phyloP scores from a whole-genome alignment of 139 green algal species.

The Coelastrella sp. region DNA sequence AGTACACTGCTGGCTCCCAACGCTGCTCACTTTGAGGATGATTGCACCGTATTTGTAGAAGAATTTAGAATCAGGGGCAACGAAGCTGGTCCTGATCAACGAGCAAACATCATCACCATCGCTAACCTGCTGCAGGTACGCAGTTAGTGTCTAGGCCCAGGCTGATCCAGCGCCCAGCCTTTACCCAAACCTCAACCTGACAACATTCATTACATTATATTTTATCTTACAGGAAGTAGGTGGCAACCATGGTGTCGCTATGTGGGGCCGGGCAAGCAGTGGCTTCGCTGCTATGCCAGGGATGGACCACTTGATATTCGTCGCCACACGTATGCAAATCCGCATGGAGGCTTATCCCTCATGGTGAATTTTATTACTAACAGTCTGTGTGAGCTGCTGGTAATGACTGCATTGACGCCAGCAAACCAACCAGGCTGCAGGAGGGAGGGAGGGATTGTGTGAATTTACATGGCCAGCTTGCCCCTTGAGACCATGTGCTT shows the following conservation, averaged over 20 bases:
- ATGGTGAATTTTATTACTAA: conserved; percentile 73
- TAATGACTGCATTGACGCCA: background rate
- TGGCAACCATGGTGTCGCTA: conserved; percentile 87
- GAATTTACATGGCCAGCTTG: no score
- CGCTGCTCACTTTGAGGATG: conserved; percentile 16
- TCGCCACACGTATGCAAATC: conserved; percentile 92
- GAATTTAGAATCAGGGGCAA: conserved; percentile 81
- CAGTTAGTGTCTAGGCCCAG: background rate
- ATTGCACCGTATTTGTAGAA: conserved; percentile 58
- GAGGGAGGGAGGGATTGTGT: no score
- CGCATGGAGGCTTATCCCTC: conserved; percentile 90
- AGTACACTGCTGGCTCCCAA: conserved; percentile 1
- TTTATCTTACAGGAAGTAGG: conserved; percentile 78
- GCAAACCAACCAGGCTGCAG: no score
- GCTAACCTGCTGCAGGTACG: conserved; percentile 88
- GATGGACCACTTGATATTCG: conserved; percentile 87
- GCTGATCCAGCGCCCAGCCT: background rate
- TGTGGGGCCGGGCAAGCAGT: conserved; percentile 87
- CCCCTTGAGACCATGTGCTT: no score
- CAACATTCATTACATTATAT: background rate
- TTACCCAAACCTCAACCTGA: background rate
- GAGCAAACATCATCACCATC: conserved; percentile 81
- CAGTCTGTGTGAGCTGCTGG: background rate
- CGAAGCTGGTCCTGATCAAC: conserved; percentile 84
- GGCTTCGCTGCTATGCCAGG: conserved; percentile 86